Evolutionary conservation across 1,284 basidiomycete genomes (phyloP).

Genomic region (Ustilago trichophora): DNA sequence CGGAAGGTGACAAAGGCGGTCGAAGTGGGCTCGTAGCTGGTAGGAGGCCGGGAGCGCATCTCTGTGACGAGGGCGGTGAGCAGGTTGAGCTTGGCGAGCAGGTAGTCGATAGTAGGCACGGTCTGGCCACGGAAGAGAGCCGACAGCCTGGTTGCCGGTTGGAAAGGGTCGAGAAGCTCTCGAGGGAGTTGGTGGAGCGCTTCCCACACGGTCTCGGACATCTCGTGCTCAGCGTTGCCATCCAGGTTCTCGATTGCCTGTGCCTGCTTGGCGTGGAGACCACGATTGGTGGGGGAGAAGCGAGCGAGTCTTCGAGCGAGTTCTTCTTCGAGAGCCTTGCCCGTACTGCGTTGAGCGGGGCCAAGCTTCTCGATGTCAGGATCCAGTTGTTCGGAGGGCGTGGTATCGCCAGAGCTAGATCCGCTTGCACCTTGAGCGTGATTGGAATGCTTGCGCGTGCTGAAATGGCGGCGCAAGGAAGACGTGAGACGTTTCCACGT

Average conservation of each 20-base stretch:
- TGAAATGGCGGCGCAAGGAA: slow-evolving; percentile 11
- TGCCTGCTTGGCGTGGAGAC: slow-evolving; percentile 25
- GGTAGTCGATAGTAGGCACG: slow-evolving; percentile 87
- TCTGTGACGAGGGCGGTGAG: slow-evolving; percentile 81
- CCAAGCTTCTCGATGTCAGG: slow-evolving; percentile 50
- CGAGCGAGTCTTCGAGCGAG: slow-evolving; percentile 51
- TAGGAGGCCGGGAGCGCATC: slow-evolving; percentile 74
- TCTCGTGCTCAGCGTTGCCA: slow-evolving; percentile 25
- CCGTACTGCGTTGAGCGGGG: slow-evolving; percentile 7
- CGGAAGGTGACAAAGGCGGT: slow-evolving; percentile 89
- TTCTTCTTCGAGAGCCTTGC: slow-evolving; percentile 43
- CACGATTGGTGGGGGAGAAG: slow-evolving; percentile 49
- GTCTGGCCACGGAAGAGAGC: slow-evolving; percentile 78
- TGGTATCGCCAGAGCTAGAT: slow-evolving; percentile 18
- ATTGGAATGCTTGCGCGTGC: slow-evolving; percentile 8
- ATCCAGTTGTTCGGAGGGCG: slow-evolving; percentile 26
- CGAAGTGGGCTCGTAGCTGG: slow-evolving; percentile 77
- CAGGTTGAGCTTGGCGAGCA: slow-evolving; percentile 83
- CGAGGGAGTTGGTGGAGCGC: slow-evolving; percentile 79
- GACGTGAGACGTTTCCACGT: slow-evolving; percentile 2
- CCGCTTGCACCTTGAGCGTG: slow-evolving; percentile 3
- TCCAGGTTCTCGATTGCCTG: slow-evolving; percentile 16
- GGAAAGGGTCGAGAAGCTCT: slow-evolving; percentile 79
- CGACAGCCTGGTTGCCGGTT: slow-evolving; percentile 79
- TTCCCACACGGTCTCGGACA: slow-evolving; percentile 75